Evolutionary conservation across 2,329 filamentous ascomycete genomes (phyloP).

Genomic region (Aspergillus sp.): DNA sequence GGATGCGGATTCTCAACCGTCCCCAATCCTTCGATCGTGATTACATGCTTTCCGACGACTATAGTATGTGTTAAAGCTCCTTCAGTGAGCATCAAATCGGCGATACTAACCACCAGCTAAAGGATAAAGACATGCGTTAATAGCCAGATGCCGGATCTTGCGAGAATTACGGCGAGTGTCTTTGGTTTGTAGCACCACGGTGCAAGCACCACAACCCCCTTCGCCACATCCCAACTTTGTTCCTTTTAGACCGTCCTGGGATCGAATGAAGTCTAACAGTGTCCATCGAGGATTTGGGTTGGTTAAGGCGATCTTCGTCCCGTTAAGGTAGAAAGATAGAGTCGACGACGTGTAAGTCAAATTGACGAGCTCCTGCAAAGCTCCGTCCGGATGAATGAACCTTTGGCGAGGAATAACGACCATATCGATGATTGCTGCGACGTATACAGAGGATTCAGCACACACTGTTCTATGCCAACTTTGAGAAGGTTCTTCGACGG

Average conservation of each 20-base stretch:
- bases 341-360: constrained; percentile 35
- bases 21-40: constrained; percentile 85
- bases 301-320: constrained; percentile 59
- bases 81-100: neutral
- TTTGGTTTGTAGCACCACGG: constrained; percentile 53
- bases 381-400: neutral
- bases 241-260: constrained; percentile 70
- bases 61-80: no score
- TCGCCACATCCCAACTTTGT: constrained; percentile 94
- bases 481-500: no score
- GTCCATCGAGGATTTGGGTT: constrained; percentile 79
- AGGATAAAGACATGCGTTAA: neutral
- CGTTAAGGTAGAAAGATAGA: constrained; percentile 79
- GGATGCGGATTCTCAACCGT: constrained; percentile 73
- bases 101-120: no score
- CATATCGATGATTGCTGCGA: neutral
- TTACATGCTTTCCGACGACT: constrained; percentile 86
- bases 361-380: neutral
- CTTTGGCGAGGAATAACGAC: neutral
- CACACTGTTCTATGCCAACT: no score
- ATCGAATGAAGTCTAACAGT: constrained; percentile 61
- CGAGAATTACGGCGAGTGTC: neutral
- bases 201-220: constrained; percentile 93
- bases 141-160: neutral
- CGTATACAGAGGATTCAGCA: no score